Base-by-base conservation (phyloP, 1,139 yeast species). In the Candida neerlandica region DNA sequence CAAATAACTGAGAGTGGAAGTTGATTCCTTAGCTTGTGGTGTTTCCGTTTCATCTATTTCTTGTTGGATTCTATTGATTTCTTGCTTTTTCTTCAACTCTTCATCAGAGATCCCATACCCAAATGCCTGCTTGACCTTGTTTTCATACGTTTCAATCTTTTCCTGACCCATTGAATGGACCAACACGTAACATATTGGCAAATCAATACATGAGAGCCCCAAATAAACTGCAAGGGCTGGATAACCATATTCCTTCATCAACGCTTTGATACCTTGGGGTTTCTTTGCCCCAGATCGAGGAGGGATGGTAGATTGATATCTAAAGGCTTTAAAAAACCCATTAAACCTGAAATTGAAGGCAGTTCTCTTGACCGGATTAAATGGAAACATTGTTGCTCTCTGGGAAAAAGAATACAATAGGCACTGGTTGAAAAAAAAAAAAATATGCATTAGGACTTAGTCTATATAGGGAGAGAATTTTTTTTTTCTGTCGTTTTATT, bases 91-190 rank as follows among this genome's bases (percentile, higher is more conserved):
- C 49, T 56, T 46, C 58, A 75, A 60, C 49, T 75, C 80, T 59
- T 77, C 76, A 41, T 72, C 75, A 41, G 66, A 58, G 14, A 69
- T 65, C 10, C 84, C 86, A 57, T 70, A 77, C 0, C 94, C 94
- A 55, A 86, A 73, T 50, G 67, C 67, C 41, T 78, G 80, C 62
- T 89, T 83, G 16, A 77, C 78, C 53, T 75, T 71, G 54, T 85
- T 80, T 61, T 90, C 90, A 57, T 81, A 79, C 54, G 81, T 79
- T 50, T 81, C 82, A 40, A 91, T 88, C 58, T 81, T 78, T 33
- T 90, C 97, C 57, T 86, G 88, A 23, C 99, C 98, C 60, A 87
- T 71, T 0, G 92, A 82, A 64, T 91, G 97, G 12, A 94, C 98
- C 43, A 89, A 62, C 18, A 87, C 59, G 63, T 86, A 94, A 64